Percentiles rank a stretch among this genome's conserved stretches.
Conservation (phyloP, 2,329 filamentous ascomycete genomes). For the Calonectria pseudoreteaudii region DNA sequence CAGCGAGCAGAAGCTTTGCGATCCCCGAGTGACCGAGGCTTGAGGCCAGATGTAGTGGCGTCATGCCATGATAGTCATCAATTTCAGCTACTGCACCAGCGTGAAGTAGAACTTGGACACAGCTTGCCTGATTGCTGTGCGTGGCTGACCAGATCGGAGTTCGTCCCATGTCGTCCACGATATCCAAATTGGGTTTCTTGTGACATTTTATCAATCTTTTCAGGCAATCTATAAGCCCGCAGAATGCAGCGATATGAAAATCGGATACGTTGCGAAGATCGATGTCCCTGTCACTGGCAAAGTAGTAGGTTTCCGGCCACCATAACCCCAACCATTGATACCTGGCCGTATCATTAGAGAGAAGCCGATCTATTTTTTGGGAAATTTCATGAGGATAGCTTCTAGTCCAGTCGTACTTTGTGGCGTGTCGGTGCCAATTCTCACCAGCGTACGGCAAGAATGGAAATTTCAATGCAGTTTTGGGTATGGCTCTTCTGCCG, state of each 20-base stretch:
- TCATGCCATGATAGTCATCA: background rate
- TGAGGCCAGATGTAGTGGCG: background rate
- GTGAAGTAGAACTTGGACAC: background rate
- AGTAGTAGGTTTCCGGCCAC: background rate
- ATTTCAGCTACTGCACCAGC: background rate
- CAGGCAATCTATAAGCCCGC: slow-evolving; percentile 21
- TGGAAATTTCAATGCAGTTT: background rate
- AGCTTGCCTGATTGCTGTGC: background rate
- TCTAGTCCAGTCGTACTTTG: background rate
- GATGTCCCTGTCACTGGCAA: background rate
- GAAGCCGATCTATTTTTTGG: background rate
- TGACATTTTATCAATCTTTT: background rate
- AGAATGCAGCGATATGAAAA: slow-evolving; percentile 26
- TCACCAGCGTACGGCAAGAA: background rate
- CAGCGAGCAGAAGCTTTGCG: background rate
- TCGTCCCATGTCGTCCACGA: background rate
- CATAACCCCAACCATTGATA: background rate
- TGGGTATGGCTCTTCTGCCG: background rate
- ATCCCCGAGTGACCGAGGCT: background rate
- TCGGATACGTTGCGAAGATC: background rate
- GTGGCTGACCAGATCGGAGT: background rate
- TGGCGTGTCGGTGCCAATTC: background rate
- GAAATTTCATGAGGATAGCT: background rate
- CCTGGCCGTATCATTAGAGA: background rate
- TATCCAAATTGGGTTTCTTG: background rate